A percentile compares a stretch with the other conserved stretches of the same genome.
These are phyloP conservation scores for Penicillium flavigenum DNA, from an alignment of 495 filamentous ascomycete species.

Conservation along the genomic window DNA sequence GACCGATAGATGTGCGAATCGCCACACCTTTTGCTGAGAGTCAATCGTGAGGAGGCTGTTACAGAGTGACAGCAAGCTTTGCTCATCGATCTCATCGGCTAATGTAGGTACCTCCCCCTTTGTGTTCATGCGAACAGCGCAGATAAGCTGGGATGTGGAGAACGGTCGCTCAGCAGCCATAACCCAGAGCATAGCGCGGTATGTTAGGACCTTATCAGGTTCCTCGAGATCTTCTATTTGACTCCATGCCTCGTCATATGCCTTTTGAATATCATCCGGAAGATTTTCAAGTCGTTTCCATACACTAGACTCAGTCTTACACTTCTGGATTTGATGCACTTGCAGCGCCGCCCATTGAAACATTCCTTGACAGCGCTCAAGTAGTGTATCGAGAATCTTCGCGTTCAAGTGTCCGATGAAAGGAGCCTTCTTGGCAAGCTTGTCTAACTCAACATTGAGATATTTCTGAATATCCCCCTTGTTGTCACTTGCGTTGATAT, in stretches of 20 bases:
- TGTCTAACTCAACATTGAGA: conserved; percentile 28
- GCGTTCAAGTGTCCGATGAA: too few relatives aligned
- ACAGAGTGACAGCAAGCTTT: conserved; percentile 28
- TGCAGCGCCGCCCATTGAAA: too few relatives aligned
- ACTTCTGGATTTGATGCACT: too few relatives aligned
- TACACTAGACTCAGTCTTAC: too few relatives aligned
- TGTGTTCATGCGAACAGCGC: conserved; percentile 14
- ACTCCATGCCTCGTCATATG: conserved; percentile 38
- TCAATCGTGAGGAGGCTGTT: conserved; percentile 33
- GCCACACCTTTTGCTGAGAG: conserved; percentile 25
- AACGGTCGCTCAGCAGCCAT: conserved; percentile 31
- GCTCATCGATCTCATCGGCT: conserved; percentile 17
- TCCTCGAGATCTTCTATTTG: conserved; percentile 20
- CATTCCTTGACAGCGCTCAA: too few relatives aligned
- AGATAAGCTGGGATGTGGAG: conserved; percentile 12
- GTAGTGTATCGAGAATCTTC: too few relatives aligned
- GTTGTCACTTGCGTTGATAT: conserved; percentile 36
- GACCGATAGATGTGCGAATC: conserved; percentile 36
- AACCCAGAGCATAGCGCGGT: conserved; percentile 39
- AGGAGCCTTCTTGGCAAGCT: conserved; percentile 8
- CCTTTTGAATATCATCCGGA: conserved; percentile 27
- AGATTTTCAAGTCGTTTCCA: too few relatives aligned
- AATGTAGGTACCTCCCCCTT: conserved; percentile 1
- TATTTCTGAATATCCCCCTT: conserved; percentile 30
- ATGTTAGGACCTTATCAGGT: conserved; percentile 23